Conservation (phyloP, 345 rosid species). For the Eucalyptus decipiens region DNA sequence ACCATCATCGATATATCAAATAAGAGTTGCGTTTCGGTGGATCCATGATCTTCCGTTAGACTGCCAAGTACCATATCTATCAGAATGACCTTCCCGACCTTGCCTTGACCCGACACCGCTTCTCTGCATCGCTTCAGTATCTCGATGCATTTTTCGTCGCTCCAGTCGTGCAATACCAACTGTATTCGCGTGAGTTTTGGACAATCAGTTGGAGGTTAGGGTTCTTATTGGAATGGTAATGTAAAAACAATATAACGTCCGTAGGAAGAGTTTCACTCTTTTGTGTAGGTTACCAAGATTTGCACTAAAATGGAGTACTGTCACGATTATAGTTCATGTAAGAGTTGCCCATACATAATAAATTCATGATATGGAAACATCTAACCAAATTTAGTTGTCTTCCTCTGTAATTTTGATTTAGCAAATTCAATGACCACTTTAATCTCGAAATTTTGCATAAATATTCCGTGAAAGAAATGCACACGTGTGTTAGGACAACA, state of each 20-base stretch:
- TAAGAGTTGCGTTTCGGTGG: neutral
- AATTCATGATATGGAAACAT: neutral
- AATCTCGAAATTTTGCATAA: neutral
- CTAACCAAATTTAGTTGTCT: neutral
- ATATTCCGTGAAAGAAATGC: neutral
- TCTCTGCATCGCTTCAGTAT: neutral
- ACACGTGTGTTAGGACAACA: neutral
- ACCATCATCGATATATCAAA: slow-evolving; percentile 9
- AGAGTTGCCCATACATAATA: neutral
- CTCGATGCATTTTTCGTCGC: neutral
- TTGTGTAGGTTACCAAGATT: neutral
- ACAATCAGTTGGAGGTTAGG: neutral
- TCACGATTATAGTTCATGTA: neutral
- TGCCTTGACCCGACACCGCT: neutral
- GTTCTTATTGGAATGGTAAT: neutral
- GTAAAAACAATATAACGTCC: neutral
- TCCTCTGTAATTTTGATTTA: neutral
- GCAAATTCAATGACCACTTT: neutral
- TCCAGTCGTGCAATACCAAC: neutral
- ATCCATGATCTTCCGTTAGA: neutral
- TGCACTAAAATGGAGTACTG: neutral
- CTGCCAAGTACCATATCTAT: neutral
- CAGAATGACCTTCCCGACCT: neutral
- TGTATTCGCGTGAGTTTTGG: neutral
- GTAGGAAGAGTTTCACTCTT: neutral